Conservation (phyloP, 306 rosid genomes). For the Boehmeria nivea region DNA sequence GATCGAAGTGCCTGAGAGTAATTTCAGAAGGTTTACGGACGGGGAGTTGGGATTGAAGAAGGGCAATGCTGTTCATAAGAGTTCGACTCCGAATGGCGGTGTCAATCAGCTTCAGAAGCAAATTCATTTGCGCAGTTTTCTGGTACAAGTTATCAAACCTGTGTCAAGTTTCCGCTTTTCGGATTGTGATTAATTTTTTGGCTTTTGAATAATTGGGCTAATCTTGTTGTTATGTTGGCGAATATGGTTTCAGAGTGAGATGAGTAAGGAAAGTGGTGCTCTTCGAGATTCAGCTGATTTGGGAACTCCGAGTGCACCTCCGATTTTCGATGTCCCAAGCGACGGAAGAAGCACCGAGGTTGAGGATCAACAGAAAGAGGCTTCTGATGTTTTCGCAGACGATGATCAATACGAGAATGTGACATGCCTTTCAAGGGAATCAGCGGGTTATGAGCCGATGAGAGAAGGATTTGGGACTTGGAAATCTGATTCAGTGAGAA, state of each 20-base stretch:
- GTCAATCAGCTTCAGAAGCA: constrained; percentile 39
- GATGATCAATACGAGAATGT: constrained; percentile 29
- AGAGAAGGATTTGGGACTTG: constrained; percentile 40
- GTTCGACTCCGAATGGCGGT: constrained; percentile 42
- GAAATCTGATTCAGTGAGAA: constrained; percentile 22
- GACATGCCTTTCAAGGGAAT: constrained; percentile 39
- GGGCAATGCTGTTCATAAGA: constrained; percentile 33
- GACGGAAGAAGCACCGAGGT: constrained; percentile 25
- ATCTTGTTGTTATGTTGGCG: constrained; percentile 5
- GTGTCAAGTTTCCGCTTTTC: neutral
- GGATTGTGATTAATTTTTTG: neutral
- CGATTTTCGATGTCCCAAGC: constrained; percentile 40
- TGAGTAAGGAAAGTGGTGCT: constrained; percentile 29
- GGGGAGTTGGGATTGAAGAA: constrained; percentile 49
- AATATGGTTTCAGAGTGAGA: constrained; percentile 28
- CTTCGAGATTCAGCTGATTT: constrained; percentile 44
- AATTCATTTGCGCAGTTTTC: constrained; percentile 33
- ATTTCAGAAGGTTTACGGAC: constrained; percentile 60
- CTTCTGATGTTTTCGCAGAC: constrained; percentile 26
- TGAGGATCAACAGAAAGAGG: constrained; percentile 25
- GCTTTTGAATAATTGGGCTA: neutral
- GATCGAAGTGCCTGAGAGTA: constrained; percentile 50
- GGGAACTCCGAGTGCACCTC: constrained; percentile 99
- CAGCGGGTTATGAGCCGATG: constrained; percentile 36
- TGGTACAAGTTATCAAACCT: constrained; percentile 17